Base-by-base conservation (phyloP, 1,139 yeast genomes). In the Candida pseudocylindracea region DNA sequence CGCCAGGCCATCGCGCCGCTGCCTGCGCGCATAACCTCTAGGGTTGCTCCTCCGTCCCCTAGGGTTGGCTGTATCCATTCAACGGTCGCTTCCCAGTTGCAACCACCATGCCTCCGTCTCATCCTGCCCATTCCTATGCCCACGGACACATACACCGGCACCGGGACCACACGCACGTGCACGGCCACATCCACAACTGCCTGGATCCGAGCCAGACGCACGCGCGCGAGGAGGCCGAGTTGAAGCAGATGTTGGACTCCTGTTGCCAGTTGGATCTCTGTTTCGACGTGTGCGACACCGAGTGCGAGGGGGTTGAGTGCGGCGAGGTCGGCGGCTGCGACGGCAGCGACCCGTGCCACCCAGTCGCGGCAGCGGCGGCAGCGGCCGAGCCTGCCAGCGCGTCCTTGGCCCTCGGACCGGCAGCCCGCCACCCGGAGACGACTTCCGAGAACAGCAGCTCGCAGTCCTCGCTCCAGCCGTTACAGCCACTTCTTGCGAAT, bases 101-200 rank as follows among this genome's bases (percentile, higher is more conserved):
- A 4, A 6, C 20, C 20, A 4, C 20, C 20, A 15, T 15, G 20
- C 20, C 20, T 4, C 20, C 4, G 6, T 6, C 20, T 15, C 20
- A 15, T 15, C 20, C 20, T 15, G 20, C 60, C 12, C 67, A 66
- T 39, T 75, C 76, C 11, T 59, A 65, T 32, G 72, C 71, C 12
- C 79, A 72, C 48, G 79, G 79, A 1, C 79, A 72, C 43, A 69
- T 72, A 27, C 79, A 72, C 46, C 67, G 64, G 42, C 74, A 68
- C 43, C 57, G 61, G 38, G 67, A 68, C 42, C 68, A 71, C 43
- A 68, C 76, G 8, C 73, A 70, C 40, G 69, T 71, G 15, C 80
- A 72, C 44, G 80, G 79, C 2, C 79, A 72, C 44, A 66, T 71
- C 29, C 80, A 72, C 42, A 67, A 59, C 37, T 64, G 58, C 34